Base-by-base conservation (phyloP, 148 eudicot species). In the Rhododendron henanense region DNA sequence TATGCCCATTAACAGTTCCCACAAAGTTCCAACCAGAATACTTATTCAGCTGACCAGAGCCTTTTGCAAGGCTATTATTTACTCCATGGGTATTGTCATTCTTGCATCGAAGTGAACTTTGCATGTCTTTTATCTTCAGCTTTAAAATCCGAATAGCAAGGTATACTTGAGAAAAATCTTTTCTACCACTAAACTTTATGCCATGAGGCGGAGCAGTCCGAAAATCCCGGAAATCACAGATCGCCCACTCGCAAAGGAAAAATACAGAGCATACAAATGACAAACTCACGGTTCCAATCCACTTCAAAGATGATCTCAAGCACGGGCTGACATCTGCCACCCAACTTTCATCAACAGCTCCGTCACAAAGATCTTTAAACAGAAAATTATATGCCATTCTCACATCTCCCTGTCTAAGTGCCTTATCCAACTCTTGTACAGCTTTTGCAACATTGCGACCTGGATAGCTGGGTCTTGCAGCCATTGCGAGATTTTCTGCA, bases 191-290 rank as follows among this genome's bases (percentile, higher is more conserved):
- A 84, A 94, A 97, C 85, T 94, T 95, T 71, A 94, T 57, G 85
- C 93, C 96, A 81, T 84, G 88, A 84, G 89, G 88, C 15, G 90
- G 94, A 79, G 88, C 89, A 83, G 89, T 86, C 83, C 98, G 94
- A 76, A 92, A 92, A 88, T 96, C 94, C 86, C 98, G 90, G 51
- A 93, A 95, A 88, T 94, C 96, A 90, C 98, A 97, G 37, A 98
- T 91, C 83, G 98, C 98, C 99, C 99, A 97, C 89, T 97, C 99
- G 82, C 98, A 97, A 85, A 97, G 93, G 83, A 97, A 91, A 90
- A 97, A 95, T 14, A 94, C 93, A 35, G 99, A 97, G 89, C 93
- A 91, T 78, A 97, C 81, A 79, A 94, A 89, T 41, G 98, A 89
- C 44, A 87, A 83, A 77, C 91, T 88, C 55, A 91, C 92, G 25